Evolutionary conservation across 1,284 basidiomycete species (phyloP).

Genomic region (Malassezia yamatoensis): DNA sequence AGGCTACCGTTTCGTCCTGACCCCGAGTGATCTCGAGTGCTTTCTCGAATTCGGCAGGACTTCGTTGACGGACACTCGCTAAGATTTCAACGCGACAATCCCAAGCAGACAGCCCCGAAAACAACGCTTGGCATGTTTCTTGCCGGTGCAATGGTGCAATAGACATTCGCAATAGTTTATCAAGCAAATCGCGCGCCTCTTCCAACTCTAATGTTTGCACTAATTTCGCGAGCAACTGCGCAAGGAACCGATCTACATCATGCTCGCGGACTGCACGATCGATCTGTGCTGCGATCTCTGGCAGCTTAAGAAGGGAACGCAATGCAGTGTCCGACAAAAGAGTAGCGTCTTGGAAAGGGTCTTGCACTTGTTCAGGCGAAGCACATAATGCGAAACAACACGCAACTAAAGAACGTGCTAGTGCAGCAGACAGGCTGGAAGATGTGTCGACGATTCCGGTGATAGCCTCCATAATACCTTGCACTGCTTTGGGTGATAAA

Average conservation of each 20-base stretch:
- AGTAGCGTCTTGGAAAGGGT: conserved; percentile 17
- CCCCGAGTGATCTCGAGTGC: conserved; percentile 22
- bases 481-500: conserved; percentile 31
- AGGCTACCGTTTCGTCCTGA: conserved; percentile 19
- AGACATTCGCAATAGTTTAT: conserved; percentile 16
- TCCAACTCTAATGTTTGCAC: conserved; percentile 17
- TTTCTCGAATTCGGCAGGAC: conserved; percentile 23
- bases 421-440: conserved; percentile 7
- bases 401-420: conserved; percentile 26
- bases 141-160: conserved; percentile 17
- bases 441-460: conserved; percentile 14
- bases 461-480: conserved; percentile 24
- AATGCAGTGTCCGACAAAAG: conserved; percentile 24
- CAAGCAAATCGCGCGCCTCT: conserved; percentile 20
- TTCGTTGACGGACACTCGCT: conserved; percentile 24
- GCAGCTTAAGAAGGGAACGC: conserved; percentile 18
- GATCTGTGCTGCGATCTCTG: conserved; percentile 17
- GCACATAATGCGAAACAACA: conserved; percentile 28
- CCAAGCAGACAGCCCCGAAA: conserved; percentile 17
- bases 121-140: conserved; percentile 18
- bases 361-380: conserved; percentile 17
- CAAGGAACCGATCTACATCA: conserved; percentile 26
- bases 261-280: conserved; percentile 17
- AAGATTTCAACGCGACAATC: conserved; percentile 24
- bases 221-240: conserved; percentile 23